phyloP scores from a whole-genome alignment of 305 asterid genomes.

The Solanum hybrid region DNA sequence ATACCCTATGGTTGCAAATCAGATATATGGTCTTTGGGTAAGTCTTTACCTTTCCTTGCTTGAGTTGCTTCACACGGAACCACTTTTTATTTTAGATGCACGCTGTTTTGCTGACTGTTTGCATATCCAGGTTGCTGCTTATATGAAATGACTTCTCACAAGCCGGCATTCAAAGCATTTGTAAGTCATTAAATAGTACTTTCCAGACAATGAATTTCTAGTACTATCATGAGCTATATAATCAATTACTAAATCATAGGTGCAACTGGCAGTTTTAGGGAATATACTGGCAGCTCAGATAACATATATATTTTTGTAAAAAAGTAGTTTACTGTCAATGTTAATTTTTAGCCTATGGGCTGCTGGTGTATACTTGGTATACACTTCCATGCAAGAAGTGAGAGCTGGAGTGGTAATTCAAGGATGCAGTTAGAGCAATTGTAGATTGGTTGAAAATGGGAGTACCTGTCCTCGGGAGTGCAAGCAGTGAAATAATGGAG shows the following conservation, averaged over 20 bases:
- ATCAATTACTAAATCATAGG: not conserved
- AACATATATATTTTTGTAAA: not conserved
- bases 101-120: slow-evolving; percentile 7
- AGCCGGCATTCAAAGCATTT: slow-evolving; percentile 92
- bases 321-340: not conserved
- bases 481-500: not conserved
- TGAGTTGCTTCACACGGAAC: not conserved
- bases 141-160: slow-evolving; percentile 86
- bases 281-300: not conserved
- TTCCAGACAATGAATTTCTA: not conserved
- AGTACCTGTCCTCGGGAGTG: not conserved
- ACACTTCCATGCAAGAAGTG: not conserved
- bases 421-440: not conserved
- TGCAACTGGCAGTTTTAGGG: not conserved
- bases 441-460: slow-evolving; percentile 2
- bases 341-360: not conserved
- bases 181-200: slow-evolving; percentile 41
- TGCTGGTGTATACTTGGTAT: not conserved
- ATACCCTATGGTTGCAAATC: slow-evolving; percentile 98
- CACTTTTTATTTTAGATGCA: slow-evolving; percentile 5
- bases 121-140: slow-evolving; percentile 78
- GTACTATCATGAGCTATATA: not conserved
- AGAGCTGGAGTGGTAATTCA: not conserved
- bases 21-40: slow-evolving; percentile 98
- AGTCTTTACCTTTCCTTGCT: slow-evolving; percentile 9